Base-by-base conservation (phyloP, 2,329 filamentous ascomycete species). In the Cladorrhinum sp. region DNA sequence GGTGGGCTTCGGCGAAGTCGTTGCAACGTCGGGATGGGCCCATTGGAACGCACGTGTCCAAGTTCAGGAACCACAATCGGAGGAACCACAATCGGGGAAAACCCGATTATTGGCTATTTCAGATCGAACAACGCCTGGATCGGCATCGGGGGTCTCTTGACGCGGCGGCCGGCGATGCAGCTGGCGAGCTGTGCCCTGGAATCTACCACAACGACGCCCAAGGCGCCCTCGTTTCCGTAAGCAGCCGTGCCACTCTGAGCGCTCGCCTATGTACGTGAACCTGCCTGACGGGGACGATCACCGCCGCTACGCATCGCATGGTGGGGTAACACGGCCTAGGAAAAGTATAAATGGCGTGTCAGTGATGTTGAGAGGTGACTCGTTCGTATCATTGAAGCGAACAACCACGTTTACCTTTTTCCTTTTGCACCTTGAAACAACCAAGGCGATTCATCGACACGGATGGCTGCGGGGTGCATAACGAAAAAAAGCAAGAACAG, bases 41-140 rank as follows among this genome's bases (percentile, higher is more conserved):
- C n/a, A 46, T 46, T 46, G n/a, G 42, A 46, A 33, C 53, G 55
- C 42, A 58, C 58, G 53, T 57, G 57, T 51, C 54, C 58, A 62
- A 53, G 61, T 50, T 57, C 53, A 63, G 59, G 56, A 57, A 59
- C 58, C 55, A 42, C 60, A 59, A 65, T 65, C 64, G 58, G n/a
- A 63, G 59, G 56, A 57, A 59, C 58, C 55, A 42, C 60, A 59
- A 65, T 65, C 64, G 58, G 42, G 42, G 21, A 21, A 46, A 30
- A 57, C 46, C 60, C 62, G 64, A 66, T 66, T 51, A 66, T 66
- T 66, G 64, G 64, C 58, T 61, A 33, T 46, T 52, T 57, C 36
- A 20, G 33, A 26, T 55, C 49, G 49, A 26, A 28, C 2, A 24
- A 26, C 21, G 49, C 49, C 16, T 26, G 49, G 46, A 51, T 51